phyloP scores from a whole-genome alignment of 805 yeast species.

The Yarrowia deformans region DNA sequence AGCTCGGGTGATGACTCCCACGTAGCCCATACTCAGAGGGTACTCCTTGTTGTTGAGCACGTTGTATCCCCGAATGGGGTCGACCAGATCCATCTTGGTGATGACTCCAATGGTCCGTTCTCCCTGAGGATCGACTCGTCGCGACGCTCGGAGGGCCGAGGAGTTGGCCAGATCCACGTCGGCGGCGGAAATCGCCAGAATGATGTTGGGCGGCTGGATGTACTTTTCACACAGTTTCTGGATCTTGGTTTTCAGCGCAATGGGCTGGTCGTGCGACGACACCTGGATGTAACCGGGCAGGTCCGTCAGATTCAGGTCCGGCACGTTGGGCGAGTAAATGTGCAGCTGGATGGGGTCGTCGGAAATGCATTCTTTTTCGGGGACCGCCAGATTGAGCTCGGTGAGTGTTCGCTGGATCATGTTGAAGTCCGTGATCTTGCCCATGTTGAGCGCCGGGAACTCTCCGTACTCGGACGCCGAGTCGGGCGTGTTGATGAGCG shows the following conservation, averaged over 20 bases:
- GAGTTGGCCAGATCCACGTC: conserved; percentile 98
- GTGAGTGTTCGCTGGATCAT: conserved; percentile 87
- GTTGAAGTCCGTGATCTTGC: conserved; percentile 81
- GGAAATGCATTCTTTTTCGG: conserved; percentile 82
- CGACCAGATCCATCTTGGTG: conserved; percentile 90
- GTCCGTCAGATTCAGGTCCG: conserved; percentile 93
- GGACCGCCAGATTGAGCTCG: conserved; percentile 92
- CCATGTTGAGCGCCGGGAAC: conserved; percentile 86
- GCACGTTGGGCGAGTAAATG: conserved; percentile 86
- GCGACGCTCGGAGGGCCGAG: conserved; percentile 89
- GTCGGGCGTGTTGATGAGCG: conserved; percentile 85
- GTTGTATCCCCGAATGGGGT: conserved; percentile 71
- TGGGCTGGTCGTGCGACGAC: conserved; percentile 96
- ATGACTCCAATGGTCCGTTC: conserved; percentile 96
- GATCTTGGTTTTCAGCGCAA: conserved; percentile 78
- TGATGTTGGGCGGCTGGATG: conserved; percentile 89
- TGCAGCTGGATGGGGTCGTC: conserved; percentile 93
- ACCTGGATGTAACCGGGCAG: conserved; percentile 97
- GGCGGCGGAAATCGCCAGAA: conserved; percentile 94
- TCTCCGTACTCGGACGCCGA: conserved; percentile 87
- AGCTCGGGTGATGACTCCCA: conserved; percentile 92
- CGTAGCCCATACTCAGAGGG: conserved; percentile 95
- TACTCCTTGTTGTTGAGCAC: conserved; percentile 80
- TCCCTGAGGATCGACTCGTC: conserved; percentile 89
- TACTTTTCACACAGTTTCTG: conserved; percentile 82